phyloP scores from a whole-genome alignment of 2,329 filamentous ascomycete genomes.

The Microsporum ferrugineum region DNA sequence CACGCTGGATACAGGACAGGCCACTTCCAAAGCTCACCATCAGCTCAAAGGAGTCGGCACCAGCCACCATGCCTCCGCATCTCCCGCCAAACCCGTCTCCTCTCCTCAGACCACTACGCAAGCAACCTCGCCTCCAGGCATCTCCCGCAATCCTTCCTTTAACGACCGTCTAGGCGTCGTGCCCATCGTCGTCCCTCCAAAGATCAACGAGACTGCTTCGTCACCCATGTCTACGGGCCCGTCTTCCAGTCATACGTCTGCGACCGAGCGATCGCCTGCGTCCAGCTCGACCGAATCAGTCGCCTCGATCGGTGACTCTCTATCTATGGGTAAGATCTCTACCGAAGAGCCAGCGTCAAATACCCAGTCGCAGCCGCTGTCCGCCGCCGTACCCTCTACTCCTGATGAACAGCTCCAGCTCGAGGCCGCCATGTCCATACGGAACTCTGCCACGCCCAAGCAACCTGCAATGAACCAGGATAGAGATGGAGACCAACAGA shows the following conservation, averaged over 20 bases:
- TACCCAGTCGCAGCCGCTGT: neutral
- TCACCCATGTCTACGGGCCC: constrained; percentile 11
- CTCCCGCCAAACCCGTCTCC: neutral
- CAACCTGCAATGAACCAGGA: neutral
- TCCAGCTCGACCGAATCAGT: constrained; percentile 13
- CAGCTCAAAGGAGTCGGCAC: neutral
- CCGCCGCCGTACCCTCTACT: constrained; percentile 33
- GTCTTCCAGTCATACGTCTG: constrained; percentile 12
- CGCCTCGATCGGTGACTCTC: neutral
- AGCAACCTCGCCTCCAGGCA: neutral
- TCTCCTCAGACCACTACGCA: neutral
- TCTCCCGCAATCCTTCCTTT: neutral
- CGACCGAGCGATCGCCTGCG: constrained; percentile 11
- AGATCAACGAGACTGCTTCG: constrained; percentile 1
- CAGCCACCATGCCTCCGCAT: neutral
- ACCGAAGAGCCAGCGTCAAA: neutral
- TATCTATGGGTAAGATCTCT: neutral
- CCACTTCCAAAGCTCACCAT: neutral
- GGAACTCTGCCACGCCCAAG: constrained; percentile 11
- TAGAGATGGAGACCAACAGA: neutral
- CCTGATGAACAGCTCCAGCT: constrained; percentile 49
- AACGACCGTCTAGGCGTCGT: neutral
- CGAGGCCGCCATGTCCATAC: constrained; percentile 42
- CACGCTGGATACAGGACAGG: neutral
- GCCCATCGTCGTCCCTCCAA: constrained; percentile 5